Evolutionary conservation across 2,329 filamentous ascomycete species (phyloP), one percentile per base, ranked within the genome.

Genomic region (Exophiala dermatitidis): DNA sequence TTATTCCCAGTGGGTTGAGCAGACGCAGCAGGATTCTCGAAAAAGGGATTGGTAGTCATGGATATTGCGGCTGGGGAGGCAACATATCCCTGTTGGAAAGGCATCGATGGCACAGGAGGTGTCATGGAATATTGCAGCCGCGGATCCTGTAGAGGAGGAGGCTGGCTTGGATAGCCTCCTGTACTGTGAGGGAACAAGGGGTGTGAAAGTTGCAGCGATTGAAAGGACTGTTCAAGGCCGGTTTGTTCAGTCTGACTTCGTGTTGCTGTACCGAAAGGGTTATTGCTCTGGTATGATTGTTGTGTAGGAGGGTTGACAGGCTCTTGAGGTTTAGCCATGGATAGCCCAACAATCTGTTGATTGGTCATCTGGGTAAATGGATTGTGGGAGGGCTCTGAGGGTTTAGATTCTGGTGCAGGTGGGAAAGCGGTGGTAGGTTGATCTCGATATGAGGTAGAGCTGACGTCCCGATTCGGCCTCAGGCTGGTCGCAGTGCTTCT

Each of bases 131-230:
- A 70, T 56, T 74, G 73, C 31, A 69, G 68, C 32, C 65, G 63
- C 46, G 67, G 58, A 51, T 74, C 70, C 44, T 69, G 67, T 48
- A 67, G 57, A 26, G 71, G 67, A 36, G 67, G 64, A 52, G 72
- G 71, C 50, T 72, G 70, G 42, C 65, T 68, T 5, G 72, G 69
- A 61, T 76, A 77, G 52, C 74, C 86, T 50, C 86, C 86, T 1
- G 87, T 90, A 50, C 84, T 83, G 64, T 90, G 82, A 5, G 87
- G 85, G 66, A 90, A 90, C 31, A 90, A 73, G 36, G 81, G 80
- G 60, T 82, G 81, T 6, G 81, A 81, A 1, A 95, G 72, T 36
- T 87, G 83, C 69, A 95, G 77, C 58, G 80, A 82, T 65, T 90
- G 84, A 64, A 95, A 86, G 1, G 86, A 82, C 62, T 86, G 81